A percentile compares a stretch with the other conserved stretches of the same genome.
Evolutionary conservation across 208 protist species (phyloP).

Genomic region (Histomonas meleagridis): DNA sequence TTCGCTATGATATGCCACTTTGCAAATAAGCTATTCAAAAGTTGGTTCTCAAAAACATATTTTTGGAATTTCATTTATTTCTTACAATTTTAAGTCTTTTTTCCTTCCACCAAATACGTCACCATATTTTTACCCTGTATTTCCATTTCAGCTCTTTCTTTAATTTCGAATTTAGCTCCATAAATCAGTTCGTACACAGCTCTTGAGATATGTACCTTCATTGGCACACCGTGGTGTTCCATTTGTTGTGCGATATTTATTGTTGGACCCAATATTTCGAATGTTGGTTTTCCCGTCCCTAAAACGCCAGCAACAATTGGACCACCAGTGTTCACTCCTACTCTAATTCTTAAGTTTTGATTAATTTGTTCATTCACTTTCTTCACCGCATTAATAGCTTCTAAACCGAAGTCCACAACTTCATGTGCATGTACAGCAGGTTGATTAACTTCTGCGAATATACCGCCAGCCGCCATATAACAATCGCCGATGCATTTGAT

Average conservation of each 20-base stretch:
- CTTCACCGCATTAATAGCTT: neutral
- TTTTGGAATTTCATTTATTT: too few species aligned
- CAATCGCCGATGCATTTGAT: conserved; percentile 32
- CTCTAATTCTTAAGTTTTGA: neutral
- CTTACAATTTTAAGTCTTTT: neutral
- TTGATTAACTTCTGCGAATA: conserved; percentile 18
- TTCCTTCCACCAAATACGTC: neutral
- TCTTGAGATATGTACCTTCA: neutral
- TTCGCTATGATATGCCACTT: too few species aligned
- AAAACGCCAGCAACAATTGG: conserved; percentile 8
- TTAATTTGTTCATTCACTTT: neutral
- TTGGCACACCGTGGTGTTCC: conserved; percentile 10
- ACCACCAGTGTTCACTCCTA: neutral
- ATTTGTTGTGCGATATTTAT: conserved; percentile 26
- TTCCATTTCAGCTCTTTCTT: neutral
- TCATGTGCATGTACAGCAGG: neutral
- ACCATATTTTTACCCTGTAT: neutral
- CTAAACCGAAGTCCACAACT: neutral
- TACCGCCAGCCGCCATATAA: neutral
- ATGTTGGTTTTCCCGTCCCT: neutral
- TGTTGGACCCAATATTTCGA: neutral
- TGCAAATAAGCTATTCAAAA: too few species aligned
- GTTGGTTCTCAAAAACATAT: too few species aligned
- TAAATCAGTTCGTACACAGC: conserved; percentile 16
- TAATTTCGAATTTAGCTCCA: neutral